Conservation (phyloP, 2,329 filamentous ascomycete species). For the Aspergillus latus region DNA sequence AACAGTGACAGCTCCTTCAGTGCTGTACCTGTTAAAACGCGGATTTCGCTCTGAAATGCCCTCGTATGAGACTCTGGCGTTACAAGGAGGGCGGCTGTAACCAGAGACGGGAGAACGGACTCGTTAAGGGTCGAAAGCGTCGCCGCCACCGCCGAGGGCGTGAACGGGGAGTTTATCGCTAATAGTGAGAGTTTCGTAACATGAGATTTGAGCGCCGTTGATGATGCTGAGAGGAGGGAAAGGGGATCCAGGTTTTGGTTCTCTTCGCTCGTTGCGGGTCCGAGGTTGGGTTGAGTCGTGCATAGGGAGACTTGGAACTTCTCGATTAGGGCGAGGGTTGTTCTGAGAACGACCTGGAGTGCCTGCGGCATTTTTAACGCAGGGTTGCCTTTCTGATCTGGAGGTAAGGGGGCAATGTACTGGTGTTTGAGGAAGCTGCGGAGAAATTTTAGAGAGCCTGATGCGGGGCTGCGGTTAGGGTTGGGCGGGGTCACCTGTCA, state of each 20-base stretch:
- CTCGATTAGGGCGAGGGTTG: constrained; percentile 38
- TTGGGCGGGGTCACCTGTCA: constrained; percentile 31
- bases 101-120: constrained; percentile 71
- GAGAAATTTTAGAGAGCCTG: constrained; percentile 26
- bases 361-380: constrained; percentile 31
- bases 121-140: constrained; percentile 71
- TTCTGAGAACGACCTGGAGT: constrained; percentile 32
- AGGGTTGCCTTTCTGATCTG: constrained; percentile 7
- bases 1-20: constrained; percentile 64
- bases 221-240: constrained; percentile 68
- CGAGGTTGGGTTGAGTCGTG: constrained; percentile 19
- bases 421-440: constrained; percentile 4
- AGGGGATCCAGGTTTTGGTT: constrained; percentile 46
- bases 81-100: constrained; percentile 68
- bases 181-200: constrained; percentile 84
- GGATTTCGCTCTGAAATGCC: constrained; percentile 64
- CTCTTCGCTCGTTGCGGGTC: background rate
- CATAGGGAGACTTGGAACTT: constrained; percentile 42
- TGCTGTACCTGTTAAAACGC: constrained; percentile 58
- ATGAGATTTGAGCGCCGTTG: constrained; percentile 74
- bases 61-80: constrained; percentile 61
- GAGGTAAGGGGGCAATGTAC: constrained; percentile 1
- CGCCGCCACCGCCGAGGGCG: constrained; percentile 68
- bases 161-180: constrained; percentile 83
- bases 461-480: constrained; percentile 36